Evolutionary conservation across 768 basidiomycete genomes (phyloP), one percentile per base, ranked within the genome.

Genomic region (Rhodotorula kratochvilovae): DNA sequence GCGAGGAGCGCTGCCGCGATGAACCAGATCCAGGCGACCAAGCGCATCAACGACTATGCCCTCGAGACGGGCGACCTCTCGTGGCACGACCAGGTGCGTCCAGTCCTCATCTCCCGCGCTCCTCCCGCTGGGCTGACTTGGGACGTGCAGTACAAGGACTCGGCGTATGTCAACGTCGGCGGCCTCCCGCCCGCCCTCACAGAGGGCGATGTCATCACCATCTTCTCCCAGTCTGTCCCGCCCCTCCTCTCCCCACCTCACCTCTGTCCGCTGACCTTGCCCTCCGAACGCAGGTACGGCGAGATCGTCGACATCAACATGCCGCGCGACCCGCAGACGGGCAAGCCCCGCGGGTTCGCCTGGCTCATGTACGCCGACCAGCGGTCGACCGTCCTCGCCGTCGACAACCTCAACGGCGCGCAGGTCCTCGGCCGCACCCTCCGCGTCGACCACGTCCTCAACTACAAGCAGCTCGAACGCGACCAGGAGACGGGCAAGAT

Each of bases 331-430:
- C 94, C 93, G 79, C 85, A 89, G 65, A 95, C 95, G 0, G 92
- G 92, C 35, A 94, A 95, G 79, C 84, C 89, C 1, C 87, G 83
- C 78, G 96, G 96, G 4, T 99, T 98, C 79, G 94, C 87, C 16
- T 99, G 97, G 83, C 84, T 98, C 73, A 97, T 98, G 96, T 99
- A 98, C 81, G 92, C 95, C 81, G 93, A 99, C 81, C 96, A 99
- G 82, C 86, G 92, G 59, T 95, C 92, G 70, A 99, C 96, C 12
- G 81, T 97, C 61, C 85, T 99, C 60, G 96, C 96, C 16, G 95
- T 99, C 72, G 96, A 99, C 83, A 99, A 99, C 82, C 87, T 99
- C 81, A 98, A 96, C 78, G 96, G 96, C 53, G 91, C 93, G 58
- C 87, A 87, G 64, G 89, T 98, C 53, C 82, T 96, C 43, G 91